Base-by-base conservation (phyloP, 352 stramenopile genomes). In the Globisporangium parvum region DNA sequence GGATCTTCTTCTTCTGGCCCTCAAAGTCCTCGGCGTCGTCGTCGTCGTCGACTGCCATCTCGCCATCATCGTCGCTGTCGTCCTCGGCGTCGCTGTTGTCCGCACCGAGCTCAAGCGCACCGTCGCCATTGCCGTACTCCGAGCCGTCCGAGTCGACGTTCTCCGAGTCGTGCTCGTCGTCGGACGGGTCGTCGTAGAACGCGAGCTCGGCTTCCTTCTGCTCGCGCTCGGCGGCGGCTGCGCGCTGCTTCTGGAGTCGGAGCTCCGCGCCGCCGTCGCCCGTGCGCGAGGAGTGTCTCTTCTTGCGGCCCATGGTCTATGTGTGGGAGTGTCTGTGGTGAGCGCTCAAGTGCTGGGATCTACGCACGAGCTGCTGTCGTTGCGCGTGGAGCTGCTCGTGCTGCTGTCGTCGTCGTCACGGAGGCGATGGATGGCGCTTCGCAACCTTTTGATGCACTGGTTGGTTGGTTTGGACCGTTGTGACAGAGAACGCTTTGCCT, bases 101-200 rank as follows among this genome's bases (percentile, higher is more conserved):
- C 3, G 59, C 75, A 5, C 67, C 66, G 2, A 93, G 67, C 52
- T 85, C 73, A 59, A 95, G 66, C 64, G 90, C 76, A 48, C 90
- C 77, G 53, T 92, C 59, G 17, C 75, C 84, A 40, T 74, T 67
- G 47, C 72, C 66, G 50, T 74, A 73, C 37, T 88, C 75, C 28
- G 68, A 75, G 31, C 83, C 73, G 47, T 89, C 81, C 2, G 76
- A 88, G 63, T 71, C 72, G 3, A 68, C 65, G 37, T 72, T 69
- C 44, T 87, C 77, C 46, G 65, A 77, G 52, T 73, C 67, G 57
- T 75, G 71, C 31, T 93, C 80, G 59, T 87, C 73, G 41, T 88
- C 80, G 2, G 84, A 94, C 53, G 84, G 84, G 44, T 94, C 80
- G 60, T 92, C 84, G 52, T 80, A 89, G 70, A 94, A 92, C 59